These are phyloP conservation scores for Syzygium grande DNA, from an alignment of 345 rosid genomes.

Conservation along the genomic window DNA sequence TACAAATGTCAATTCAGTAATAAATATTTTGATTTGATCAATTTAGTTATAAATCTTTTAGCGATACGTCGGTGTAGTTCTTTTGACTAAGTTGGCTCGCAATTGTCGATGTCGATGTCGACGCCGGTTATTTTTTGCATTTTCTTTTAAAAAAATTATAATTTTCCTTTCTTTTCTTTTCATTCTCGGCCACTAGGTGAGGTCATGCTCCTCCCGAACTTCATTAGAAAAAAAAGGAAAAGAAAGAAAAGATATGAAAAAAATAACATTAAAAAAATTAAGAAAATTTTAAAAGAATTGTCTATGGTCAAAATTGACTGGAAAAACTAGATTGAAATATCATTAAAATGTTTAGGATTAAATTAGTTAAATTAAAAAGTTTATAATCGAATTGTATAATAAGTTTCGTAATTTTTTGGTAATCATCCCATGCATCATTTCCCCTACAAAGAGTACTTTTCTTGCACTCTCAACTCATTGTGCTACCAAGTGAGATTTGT, in stretches of 20 bases:
- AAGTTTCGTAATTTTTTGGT: fast-evolving
- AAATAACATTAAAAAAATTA: too few species aligned
- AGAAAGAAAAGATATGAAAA: not conserved
- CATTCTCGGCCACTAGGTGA: fast-evolving
- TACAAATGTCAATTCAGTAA: fast-evolving
- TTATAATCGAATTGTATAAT: not conserved
- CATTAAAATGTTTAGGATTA: fast-evolving
- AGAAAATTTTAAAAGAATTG: not conserved
- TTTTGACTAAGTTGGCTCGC: fast-evolving
- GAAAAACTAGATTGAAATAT: not conserved
- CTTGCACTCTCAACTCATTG: not conserved
- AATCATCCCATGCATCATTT: not conserved
- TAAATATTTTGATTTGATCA: not conserved
- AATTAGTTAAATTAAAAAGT: not conserved
- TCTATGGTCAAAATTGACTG: not conserved
- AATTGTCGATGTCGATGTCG: not conserved
- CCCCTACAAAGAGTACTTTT: not conserved
- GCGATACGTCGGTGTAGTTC: fast-evolving
- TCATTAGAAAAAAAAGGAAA: too few species aligned
- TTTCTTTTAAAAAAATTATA: not conserved
- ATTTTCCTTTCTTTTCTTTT: not conserved
- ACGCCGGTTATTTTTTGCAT: not conserved
- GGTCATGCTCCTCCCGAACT: not conserved
- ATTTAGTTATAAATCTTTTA: fast-evolving
- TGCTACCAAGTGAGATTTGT: not conserved